These are phyloP conservation scores for Pichia kudriavzevii DNA, from an alignment of 1,139 yeast species.

Conservation along the genomic window DNA sequence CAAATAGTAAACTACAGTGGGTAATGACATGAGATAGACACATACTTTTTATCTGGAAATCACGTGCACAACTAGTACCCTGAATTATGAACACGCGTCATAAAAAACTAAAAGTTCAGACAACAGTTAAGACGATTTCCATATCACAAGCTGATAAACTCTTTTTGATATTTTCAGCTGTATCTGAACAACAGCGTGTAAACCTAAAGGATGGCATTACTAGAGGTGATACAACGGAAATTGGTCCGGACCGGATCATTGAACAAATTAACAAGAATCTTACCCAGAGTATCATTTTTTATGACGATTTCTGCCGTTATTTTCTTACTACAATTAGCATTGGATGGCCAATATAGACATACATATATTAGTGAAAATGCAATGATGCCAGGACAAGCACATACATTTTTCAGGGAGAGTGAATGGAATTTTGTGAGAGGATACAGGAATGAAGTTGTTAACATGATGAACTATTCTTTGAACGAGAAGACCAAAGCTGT, in stretches of 20 bases:
- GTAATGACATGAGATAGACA: too few species aligned
- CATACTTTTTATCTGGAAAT: too few species aligned
- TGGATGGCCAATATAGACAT: constrained; percentile 72
- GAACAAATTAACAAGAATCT: constrained; percentile 44
- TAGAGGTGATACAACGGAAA: constrained; percentile 24
- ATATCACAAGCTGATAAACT: too few species aligned
- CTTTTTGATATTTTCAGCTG: too few species aligned
- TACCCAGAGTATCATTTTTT: constrained; percentile 60
- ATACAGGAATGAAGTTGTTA: constrained; percentile 53
- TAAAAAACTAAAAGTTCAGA: too few species aligned
- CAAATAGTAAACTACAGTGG: too few species aligned
- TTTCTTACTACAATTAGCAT: constrained; percentile 67
- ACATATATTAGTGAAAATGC: constrained; percentile 96
- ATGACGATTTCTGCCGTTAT: constrained; percentile 51
- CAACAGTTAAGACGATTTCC: too few species aligned
- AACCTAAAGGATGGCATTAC: constrained; percentile 23
- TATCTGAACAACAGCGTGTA: too few species aligned
- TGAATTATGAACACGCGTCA: too few species aligned
- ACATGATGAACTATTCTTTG: constrained; percentile 29
- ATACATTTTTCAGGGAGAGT: constrained; percentile 83
- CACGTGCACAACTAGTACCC: too few species aligned
- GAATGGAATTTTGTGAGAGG: constrained; percentile 94
- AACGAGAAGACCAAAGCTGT: constrained; percentile 40
- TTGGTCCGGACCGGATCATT: constrained; percentile 52
- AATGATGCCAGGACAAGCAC: constrained; percentile 92